phyloP scores from a whole-genome alignment of 2,329 filamentous ascomycete species.

The Penicillium sp. region DNA sequence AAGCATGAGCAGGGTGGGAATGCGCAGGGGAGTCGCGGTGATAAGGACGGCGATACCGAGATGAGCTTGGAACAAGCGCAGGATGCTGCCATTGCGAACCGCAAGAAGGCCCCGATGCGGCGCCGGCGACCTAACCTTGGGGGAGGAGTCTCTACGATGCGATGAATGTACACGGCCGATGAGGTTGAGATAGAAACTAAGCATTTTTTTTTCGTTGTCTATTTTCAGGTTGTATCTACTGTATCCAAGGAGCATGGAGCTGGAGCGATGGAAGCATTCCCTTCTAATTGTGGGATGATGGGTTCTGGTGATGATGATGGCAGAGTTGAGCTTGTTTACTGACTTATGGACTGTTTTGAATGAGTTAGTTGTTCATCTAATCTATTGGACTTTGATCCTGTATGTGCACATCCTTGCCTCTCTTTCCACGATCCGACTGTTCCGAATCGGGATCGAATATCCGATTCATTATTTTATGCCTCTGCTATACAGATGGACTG shows the following conservation, averaged over 20 bases:
- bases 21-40: slow-evolving; percentile 21
- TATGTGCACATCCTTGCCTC: neutral
- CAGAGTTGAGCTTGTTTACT: slow-evolving; percentile 2
- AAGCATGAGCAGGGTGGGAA: slow-evolving; percentile 32
- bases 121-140: slow-evolving; percentile 33
- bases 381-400: slow-evolving; percentile 4
- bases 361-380: slow-evolving; percentile 8
- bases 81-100: slow-evolving; percentile 39
- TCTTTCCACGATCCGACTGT: neutral
- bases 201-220: slow-evolving; percentile 1
- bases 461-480: neutral
- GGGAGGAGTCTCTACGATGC: slow-evolving; percentile 26
- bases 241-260: neutral
- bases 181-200: neutral
- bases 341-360: slow-evolving; percentile 7
- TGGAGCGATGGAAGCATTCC: neutral
- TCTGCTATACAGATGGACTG: slow-evolving; percentile 1
- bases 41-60: slow-evolving; percentile 39
- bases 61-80: slow-evolving; percentile 35
- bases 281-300: slow-evolving; percentile 13
- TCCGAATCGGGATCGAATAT: neutral
- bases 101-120: slow-evolving; percentile 45
- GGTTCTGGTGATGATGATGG: slow-evolving; percentile 11
- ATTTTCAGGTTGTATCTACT: neutral
- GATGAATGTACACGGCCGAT: slow-evolving; percentile 34